Evolutionary conservation across 768 basidiomycete species (phyloP), one percentile per base, ranked within the genome.

Genomic region (Boletus tylopilopsis): DNA sequence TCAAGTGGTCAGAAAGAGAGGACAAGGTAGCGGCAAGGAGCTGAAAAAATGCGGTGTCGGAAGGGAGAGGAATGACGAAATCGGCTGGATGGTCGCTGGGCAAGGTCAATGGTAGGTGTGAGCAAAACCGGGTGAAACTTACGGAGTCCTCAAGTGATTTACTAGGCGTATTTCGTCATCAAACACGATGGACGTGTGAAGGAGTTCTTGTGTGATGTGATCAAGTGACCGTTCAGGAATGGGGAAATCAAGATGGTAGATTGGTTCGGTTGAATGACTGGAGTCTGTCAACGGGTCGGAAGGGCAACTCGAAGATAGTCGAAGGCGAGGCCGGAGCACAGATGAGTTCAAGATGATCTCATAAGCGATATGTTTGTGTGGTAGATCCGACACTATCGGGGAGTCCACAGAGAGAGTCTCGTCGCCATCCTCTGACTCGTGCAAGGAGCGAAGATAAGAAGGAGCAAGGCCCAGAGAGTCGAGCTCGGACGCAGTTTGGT

Each of bases 1-100:
- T 56, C 59, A 87, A 68, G 70, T 87, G 72, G 12, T 63, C 63
- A 18, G 76, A 73, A 21, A 85, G 77, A 0, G 80, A 74, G 37
- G 81, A 75, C 11, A 87, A 68, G 6, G 81, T 76, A 0, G 76
- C 74, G 1, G 78, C 78, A 42, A 96, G 77, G 23, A 90, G 76
- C 19, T 81, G 75, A 66, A 92, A 89, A 71, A 97, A 96, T 3
- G 80, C 80, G 12, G 79, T 73, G 61, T 94, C 92, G 29, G 88
- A 82, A n/a, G 77, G 74, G 6, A 96, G 79, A 3, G 89, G 85
- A 30, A 95, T 85, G 44, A 90, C 75, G 7, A 92, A 63, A 59
- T 93, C 86, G 8, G 70, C 59, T 15, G 42, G 24, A 29, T 32
- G 39, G 45, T 46, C 42, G 11, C 53, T 58, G 22, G 16, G 35